Conservation (phyloP, 2,329 filamentous ascomycete genomes). For the Parascedosporium putredinis region DNA sequence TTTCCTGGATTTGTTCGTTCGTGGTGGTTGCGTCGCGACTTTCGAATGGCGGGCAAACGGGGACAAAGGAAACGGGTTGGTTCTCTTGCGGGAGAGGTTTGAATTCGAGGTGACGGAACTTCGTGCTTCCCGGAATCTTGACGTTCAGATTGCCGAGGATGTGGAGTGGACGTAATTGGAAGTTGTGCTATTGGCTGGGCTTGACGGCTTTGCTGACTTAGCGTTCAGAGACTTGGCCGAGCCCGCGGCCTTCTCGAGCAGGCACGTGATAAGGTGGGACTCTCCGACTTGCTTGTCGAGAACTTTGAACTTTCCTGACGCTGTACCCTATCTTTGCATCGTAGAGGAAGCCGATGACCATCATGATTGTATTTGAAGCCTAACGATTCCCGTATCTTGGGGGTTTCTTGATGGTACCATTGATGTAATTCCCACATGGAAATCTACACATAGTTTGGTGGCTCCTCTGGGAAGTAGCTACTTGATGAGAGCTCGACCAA, state of each 20-base stretch:
- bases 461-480: not conserved
- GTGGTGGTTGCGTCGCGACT: not conserved
- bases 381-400: too few relatives aligned
- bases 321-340: too few relatives aligned
- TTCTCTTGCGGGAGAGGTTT: not conserved
- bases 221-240: constrained; percentile 10
- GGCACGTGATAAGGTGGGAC: constrained; percentile 4
- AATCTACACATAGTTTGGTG: too few relatives aligned
- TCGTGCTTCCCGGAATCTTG: constrained; percentile 7
- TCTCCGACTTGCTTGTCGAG: not conserved
- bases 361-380: too few relatives aligned
- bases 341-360: too few relatives aligned
- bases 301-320: too few relatives aligned
- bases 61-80: not conserved
- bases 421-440: too few relatives aligned
- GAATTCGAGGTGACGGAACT: not conserved
- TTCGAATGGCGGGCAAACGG: not conserved
- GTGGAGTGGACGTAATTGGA: constrained; percentile 26
- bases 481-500: not conserved
- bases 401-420: too few relatives aligned
- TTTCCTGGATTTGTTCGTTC: not conserved
- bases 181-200: constrained; percentile 31
- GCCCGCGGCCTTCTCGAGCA: not conserved
- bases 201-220: not conserved
- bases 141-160: constrained; percentile 38